A percentile compares a stretch with the other conserved stretches of the same genome.
Evolutionary conservation across 495 filamentous ascomycete genomes (phyloP).

Genomic region (Letharia lupina): DNA sequence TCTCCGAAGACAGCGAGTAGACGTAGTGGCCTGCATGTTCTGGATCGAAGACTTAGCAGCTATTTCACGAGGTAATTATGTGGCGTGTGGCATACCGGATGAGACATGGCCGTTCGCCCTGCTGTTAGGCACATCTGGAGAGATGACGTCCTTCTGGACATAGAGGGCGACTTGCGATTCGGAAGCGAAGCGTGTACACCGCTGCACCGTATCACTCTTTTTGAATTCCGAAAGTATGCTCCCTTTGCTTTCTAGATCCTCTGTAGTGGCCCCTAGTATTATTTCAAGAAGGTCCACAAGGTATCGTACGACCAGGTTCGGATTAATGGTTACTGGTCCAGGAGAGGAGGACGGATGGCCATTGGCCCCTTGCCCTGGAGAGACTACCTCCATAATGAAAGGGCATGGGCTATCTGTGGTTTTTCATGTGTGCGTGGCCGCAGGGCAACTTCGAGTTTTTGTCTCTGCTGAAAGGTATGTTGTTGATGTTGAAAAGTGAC

Average conservation of each 20-base stretch:
- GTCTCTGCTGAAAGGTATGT: background rate
- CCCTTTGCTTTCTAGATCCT: conserved; percentile 68
- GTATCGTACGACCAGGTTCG: conserved; percentile 64
- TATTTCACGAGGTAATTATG: background rate
- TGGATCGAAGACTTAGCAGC: conserved; percentile 5
- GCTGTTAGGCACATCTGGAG: conserved; percentile 45
- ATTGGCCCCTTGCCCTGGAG: conserved; percentile 41
- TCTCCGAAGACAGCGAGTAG: conserved; percentile 72
- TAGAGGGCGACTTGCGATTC: conserved; percentile 84
- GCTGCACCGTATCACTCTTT: conserved; percentile 68
- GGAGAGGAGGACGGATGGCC: conserved; percentile 37
- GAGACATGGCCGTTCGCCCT: conserved; percentile 39
- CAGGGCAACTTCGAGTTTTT: conserved; percentile 4
- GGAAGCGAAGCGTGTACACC: conserved; percentile 81
- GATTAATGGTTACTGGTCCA: conserved; percentile 42
- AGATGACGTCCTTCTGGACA: conserved; percentile 71
- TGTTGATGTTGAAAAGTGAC: conserved; percentile 3
- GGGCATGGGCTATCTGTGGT: conserved; percentile 17
- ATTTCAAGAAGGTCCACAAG: conserved; percentile 69
- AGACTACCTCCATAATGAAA: conserved; percentile 44
- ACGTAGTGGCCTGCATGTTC: conserved; percentile 42
- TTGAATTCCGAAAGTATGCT: conserved; percentile 69
- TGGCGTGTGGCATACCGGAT: conserved; percentile 15
- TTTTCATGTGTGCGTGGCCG: conserved; percentile 17
- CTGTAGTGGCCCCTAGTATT: conserved; percentile 72